These are phyloP conservation scores for Arthrobotrys iridis DNA, from an alignment of 2,329 filamentous ascomycete genomes.

Conservation along the genomic window DNA sequence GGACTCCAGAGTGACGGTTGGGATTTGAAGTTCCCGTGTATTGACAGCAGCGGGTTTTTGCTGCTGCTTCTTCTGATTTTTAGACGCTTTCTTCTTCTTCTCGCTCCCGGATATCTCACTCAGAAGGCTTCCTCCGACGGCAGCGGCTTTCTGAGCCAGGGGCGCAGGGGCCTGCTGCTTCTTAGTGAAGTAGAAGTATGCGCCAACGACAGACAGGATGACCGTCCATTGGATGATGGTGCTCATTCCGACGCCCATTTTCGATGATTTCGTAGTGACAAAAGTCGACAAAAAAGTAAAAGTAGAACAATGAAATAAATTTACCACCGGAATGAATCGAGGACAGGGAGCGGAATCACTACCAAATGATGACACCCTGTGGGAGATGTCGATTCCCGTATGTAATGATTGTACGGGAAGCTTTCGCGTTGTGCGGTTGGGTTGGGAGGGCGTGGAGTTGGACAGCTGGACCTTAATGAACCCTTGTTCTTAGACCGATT, in stretches of 20 bases:
- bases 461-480: slow-evolving; percentile 19
- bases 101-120: slow-evolving; percentile 40
- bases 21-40: slow-evolving; percentile 31
- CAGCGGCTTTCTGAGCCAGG: slow-evolving; percentile 17
- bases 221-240: slow-evolving; percentile 49
- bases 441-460: slow-evolving; percentile 18
- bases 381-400: no score
- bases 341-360: not conserved
- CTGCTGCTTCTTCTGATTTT: slow-evolving; percentile 49
- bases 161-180: slow-evolving; percentile 9
- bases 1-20: slow-evolving; percentile 34
- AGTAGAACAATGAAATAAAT: no score
- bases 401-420: not conserved
- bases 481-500: slow-evolving; percentile 29
- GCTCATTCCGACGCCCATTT: slow-evolving; percentile 51
- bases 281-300: no score
- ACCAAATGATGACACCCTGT: no score
- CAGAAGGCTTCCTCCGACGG: slow-evolving; percentile 13
- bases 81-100: slow-evolving; percentile 43
- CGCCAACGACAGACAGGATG: slow-evolving; percentile 29
- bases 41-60: slow-evolving; percentile 7
- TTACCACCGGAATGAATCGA: not conserved
- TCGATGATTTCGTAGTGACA: slow-evolving; percentile 3
- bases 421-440: slow-evolving; percentile 42
- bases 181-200: slow-evolving; percentile 35